These are phyloP conservation scores for Podochytrium sp. DNA, from an alignment of 192 early-diverging fungal species.

Conservation along the genomic window DNA sequence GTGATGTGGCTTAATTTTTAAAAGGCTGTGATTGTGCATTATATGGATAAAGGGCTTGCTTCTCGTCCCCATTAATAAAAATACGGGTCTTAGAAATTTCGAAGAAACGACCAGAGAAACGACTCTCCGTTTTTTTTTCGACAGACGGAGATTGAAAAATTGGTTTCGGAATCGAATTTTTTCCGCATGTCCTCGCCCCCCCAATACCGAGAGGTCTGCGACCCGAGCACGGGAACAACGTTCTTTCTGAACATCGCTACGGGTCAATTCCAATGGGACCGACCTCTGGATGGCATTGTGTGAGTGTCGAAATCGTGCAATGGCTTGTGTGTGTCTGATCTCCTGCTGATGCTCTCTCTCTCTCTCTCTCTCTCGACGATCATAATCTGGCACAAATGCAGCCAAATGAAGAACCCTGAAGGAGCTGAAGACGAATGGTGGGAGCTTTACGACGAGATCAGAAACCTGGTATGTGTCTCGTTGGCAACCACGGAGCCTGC, in stretches of 20 bases:
- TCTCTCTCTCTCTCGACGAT: neutral
- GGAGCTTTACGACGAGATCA: conserved; percentile 89
- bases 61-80: too few species aligned
- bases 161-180: too few species aligned
- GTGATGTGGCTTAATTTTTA: too few species aligned
- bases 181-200: neutral
- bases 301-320: conserved; percentile 44
- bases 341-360: neutral
- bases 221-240: conserved; percentile 56
- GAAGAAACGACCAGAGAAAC: too few species aligned
- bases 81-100: too few species aligned
- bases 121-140: too few species aligned
- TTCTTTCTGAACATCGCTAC: conserved; percentile 66
- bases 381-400: neutral
- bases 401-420: conserved; percentile 61
- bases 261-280: conserved; percentile 79
- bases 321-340: neutral
- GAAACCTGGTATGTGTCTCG: conserved; percentile 56
- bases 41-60: too few species aligned
- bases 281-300: conserved; percentile 66
- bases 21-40: too few species aligned
- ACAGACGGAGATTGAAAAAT: too few species aligned
- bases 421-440: conserved; percentile 93
- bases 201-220: conserved; percentile 33
- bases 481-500: neutral